Evolutionary conservation across 1,139 yeast genomes (phyloP).

Genomic region (Chernovozyma sophiae-reginae): DNA sequence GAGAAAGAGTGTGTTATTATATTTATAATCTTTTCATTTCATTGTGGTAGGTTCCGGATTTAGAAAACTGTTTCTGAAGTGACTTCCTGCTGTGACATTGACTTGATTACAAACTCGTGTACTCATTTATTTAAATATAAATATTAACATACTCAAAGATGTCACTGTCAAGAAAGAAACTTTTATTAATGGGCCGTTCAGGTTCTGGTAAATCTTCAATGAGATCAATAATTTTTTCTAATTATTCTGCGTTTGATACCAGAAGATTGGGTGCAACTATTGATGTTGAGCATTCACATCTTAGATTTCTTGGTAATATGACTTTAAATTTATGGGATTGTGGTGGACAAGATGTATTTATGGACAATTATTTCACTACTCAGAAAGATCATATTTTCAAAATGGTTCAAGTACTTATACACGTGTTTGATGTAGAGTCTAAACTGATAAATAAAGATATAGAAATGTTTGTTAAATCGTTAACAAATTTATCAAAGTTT

Average conservation of each 20-base stretch:
- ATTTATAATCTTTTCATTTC: too few relatives aligned
- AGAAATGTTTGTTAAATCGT: slow-evolving; percentile 81
- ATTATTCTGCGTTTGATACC: slow-evolving; percentile 95
- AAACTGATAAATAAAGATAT: slow-evolving; percentile 90
- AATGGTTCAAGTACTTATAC: slow-evolving; percentile 95
- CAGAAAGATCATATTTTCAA: slow-evolving; percentile 90
- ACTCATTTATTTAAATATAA: too few relatives aligned
- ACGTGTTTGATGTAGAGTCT: slow-evolving; percentile 94
- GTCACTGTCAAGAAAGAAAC: slow-evolving; percentile 36
- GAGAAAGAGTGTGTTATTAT: too few relatives aligned
- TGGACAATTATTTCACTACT: slow-evolving; percentile 87
- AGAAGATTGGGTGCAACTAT: slow-evolving; percentile 94
- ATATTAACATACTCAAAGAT: too few relatives aligned
- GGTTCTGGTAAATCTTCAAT: slow-evolving; percentile 97
- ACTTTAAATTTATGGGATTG: slow-evolving; percentile 96
- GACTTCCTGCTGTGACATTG: too few relatives aligned
- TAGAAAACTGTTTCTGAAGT: too few relatives aligned
- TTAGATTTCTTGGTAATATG: slow-evolving; percentile 90
- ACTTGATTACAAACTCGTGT: too few relatives aligned
- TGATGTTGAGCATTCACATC: slow-evolving; percentile 94
- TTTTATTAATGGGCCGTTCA: slow-evolving; percentile 74
- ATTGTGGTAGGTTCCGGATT: too few relatives aligned
- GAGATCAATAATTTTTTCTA: slow-evolving; percentile 93
- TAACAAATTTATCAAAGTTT: slow-evolving; percentile 76
- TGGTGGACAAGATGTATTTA: slow-evolving; percentile 96